Base-by-base conservation (phyloP, 106 monocot genomes). In the Gastrodia elata region DNA sequence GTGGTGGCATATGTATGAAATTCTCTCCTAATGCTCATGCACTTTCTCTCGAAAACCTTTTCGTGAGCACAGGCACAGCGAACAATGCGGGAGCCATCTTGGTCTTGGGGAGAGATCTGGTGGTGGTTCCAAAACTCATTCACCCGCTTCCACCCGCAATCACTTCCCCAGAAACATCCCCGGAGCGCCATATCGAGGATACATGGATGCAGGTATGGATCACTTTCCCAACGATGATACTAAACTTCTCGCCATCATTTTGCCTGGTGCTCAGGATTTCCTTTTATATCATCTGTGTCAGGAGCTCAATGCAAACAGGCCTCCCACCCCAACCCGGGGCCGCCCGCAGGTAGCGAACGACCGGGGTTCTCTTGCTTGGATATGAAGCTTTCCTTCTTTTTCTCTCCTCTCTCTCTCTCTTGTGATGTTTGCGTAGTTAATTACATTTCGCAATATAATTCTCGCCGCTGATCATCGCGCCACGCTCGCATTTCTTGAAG, bases 261-360 rank as follows among this genome's bases (percentile, higher is more conserved):
- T 37, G 35, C 34, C n/a, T 36, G 34, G 0, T 38, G n/a, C 67
- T 69, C 11, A 69, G 34, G 11, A 2, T 57, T 30, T 0, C 13
- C 68, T 35, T 9, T 38, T 72, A 73, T 39, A 36, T 57, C 36
- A n/a, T n/a, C n/a, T n/a, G n/a, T n/a, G n/a, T 49, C 80, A 97
- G 97, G 97, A 98, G 77, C 90, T 98, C 39, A 98, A 98, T 91
- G 93, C 91, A 37, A 98, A 98, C 68, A 78, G 97, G 80, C 97
- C 97, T 14, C 81, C 88, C 28, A 98, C 97, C 2, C 97, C 97
- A 65, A 93, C 93, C 16, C 84, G 97, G 78, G 97, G 97, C 39
- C 90, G 97, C 0, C 91, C 93, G 61, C 97, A 93, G 85, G 81
- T 70, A 59, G 82, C 87, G 26, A 90, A 83, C 68, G 92, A 97